Evolutionary conservation across 768 basidiomycete genomes (phyloP).

Genomic region (Kwoniella heveanensis): DNA sequence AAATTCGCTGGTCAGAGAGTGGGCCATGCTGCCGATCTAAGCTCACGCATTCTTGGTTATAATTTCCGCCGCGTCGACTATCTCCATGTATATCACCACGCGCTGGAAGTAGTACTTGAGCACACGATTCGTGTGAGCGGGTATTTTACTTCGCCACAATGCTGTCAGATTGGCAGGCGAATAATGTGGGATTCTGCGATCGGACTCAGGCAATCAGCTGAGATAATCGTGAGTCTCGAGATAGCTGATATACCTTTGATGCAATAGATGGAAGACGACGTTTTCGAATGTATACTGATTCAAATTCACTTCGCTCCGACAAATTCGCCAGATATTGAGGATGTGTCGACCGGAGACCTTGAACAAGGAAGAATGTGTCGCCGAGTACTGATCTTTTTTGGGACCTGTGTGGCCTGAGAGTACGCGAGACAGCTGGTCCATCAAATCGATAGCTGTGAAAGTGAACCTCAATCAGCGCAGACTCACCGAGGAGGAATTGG

Average conservation of each 20-base stretch:
- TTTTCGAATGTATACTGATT: constrained; percentile 87
- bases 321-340: constrained; percentile 87
- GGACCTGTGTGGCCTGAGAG: constrained; percentile 57
- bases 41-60: constrained; percentile 87
- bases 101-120: constrained; percentile 68
- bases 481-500: no score
- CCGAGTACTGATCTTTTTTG: constrained; percentile 64
- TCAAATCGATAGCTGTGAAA: constrained; percentile 67
- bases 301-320: constrained; percentile 78
- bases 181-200: constrained; percentile 73
- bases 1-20: no score
- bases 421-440: constrained; percentile 75
- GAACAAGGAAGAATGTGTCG: constrained; percentile 76
- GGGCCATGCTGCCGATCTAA: neutral
- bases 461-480: constrained; percentile 26
- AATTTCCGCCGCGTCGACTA: constrained; percentile 77
- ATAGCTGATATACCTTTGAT: constrained; percentile 63
- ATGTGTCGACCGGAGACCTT: constrained; percentile 85
- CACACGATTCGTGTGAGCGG: constrained; percentile 63
- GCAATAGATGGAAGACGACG: constrained; percentile 77
- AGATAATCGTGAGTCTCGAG: no score
- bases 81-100: constrained; percentile 70
- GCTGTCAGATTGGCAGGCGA: constrained; percentile 64
- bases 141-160: constrained; percentile 68
- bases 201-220: neutral